Evolutionary conservation across 2,329 filamentous ascomycete genomes (phyloP), one percentile per base, ranked within the genome.

Genomic region (Microdochium paspali): DNA sequence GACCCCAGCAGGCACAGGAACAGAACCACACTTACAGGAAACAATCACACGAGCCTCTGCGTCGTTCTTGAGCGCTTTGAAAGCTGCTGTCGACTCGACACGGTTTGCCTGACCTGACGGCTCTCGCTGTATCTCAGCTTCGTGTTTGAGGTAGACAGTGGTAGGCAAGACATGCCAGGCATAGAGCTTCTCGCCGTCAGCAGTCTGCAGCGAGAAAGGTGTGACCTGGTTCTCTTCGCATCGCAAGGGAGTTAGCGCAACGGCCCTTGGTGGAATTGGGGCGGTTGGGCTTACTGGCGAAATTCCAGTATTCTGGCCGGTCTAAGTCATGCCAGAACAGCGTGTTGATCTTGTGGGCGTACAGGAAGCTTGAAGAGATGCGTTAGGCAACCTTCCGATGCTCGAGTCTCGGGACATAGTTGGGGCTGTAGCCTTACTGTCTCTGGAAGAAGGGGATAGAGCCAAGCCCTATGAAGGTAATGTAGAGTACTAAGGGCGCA

Each of bases 91-190:
- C 13, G 69, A 58, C 2, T 73, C 76, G 47, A 87, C 71, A 52
- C 85, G 73, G 2, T 66, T 45, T 20, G 67, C 71, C 20, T 77
- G 63, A 0, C 76, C 77, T 2, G 68, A 63, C 5, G 67, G 63
- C 54, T 80, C 74, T 4, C 66, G 63, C 32, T 77, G 68, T 12
- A 94, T 68, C 13, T 70, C 68, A 21, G 73, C 66, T 58, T 94
- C 85, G 56, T 95, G 77, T 54, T 84, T 73, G 6, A 80, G 71
- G 62, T 94, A 95, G 0, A 88, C 70, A 46, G 84, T 80, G 6
- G 94, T 66, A 0, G 91, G 91, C 44, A 96, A 69, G 47, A 97
- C 76, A 60, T 96, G 91, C 91, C 91, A 97, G 24, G 86, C 87
- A 60, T 93, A 94, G 18, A 97, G 69, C 2, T 72, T 80, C 63